Evolutionary conservation across 805 yeast species (phyloP).

Genomic region (Hagleromyces aurorensis): DNA sequence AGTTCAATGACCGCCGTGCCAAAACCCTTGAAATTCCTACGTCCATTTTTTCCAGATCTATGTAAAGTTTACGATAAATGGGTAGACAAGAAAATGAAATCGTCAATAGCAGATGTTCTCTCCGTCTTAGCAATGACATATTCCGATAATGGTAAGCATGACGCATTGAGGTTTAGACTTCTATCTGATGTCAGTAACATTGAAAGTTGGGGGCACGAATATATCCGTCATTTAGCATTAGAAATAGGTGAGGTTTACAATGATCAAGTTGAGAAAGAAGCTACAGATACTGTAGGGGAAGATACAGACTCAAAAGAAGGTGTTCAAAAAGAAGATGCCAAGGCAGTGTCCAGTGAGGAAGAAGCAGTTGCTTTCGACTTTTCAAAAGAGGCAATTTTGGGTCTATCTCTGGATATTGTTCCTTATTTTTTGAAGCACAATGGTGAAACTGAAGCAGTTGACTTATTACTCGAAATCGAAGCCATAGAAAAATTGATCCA

Average conservation of each 20-base stretch:
- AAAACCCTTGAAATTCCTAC: constrained; percentile 89
- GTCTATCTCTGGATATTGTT: constrained; percentile 67
- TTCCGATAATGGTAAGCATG: constrained; percentile 71
- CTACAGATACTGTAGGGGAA: constrained; percentile 13
- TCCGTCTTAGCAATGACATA: constrained; percentile 95
- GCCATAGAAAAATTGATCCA: constrained; percentile 73
- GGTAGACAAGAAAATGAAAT: constrained; percentile 42
- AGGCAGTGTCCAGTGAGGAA: constrained; percentile 8
- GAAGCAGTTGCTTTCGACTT: constrained; percentile 20
- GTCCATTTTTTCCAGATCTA: constrained; percentile 76
- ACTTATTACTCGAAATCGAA: constrained; percentile 83
- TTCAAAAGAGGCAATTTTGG: constrained; percentile 40
- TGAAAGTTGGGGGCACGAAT: constrained; percentile 96
- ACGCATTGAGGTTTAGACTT: constrained; percentile 73
- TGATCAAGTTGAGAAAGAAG: constrained; percentile 38
- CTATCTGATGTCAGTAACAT: constrained; percentile 48
- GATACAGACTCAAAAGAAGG: neutral
- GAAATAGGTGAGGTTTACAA: constrained; percentile 88
- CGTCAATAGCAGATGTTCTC: constrained; percentile 73
- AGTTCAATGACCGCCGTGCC: constrained; percentile 99
- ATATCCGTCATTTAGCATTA: constrained; percentile 88
- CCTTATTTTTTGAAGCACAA: constrained; percentile 90
- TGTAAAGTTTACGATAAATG: constrained; percentile 60
- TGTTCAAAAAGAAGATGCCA: too few relatives aligned
- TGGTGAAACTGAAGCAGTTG: constrained; percentile 98